Evolutionary conservation across 805 yeast genomes (phyloP).

Genomic region (Cyberlindnera samutprakarnensis): DNA sequence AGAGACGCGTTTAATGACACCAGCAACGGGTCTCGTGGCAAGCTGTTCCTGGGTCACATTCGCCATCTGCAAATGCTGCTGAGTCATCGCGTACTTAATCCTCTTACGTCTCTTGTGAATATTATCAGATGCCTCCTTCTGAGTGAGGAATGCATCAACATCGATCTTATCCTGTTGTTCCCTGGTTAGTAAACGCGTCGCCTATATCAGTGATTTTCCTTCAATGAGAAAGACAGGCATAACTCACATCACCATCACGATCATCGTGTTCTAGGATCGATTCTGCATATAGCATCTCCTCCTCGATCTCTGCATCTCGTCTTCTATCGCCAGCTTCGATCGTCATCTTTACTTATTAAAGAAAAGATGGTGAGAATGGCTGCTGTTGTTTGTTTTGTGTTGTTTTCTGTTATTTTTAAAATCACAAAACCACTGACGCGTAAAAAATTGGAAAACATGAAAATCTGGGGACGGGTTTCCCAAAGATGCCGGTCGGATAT

Average conservation of each 20-base stretch:
- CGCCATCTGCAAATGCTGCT: slow-evolving; percentile 6
- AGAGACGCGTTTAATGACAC: slow-evolving; percentile 56
- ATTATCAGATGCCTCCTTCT: slow-evolving; percentile 7
- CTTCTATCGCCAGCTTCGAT: neutral
- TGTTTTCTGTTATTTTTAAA: too few species aligned
- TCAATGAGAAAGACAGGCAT: too few species aligned
- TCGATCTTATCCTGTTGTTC: slow-evolving; percentile 10
- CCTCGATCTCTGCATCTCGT: slow-evolving; percentile 1
- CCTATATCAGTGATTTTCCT: too few species aligned
- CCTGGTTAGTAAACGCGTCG: too few species aligned
- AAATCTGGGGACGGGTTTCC: too few species aligned
- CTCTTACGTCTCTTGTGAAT: slow-evolving; percentile 6
- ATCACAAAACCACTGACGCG: too few species aligned
- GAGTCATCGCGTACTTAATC: slow-evolving; percentile 9
- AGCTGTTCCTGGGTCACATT: neutral
- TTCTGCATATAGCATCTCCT: slow-evolving; percentile 1
- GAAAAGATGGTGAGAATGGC: too few species aligned
- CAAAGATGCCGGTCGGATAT: too few species aligned
- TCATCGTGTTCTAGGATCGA: neutral
- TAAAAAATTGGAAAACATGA: too few species aligned
- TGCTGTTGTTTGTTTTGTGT: too few species aligned
- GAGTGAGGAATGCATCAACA: slow-evolving; percentile 15
- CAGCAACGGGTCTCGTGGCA: slow-evolving; percentile 30
- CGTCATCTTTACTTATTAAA: slow-evolving; percentile 1
- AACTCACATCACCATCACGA: neutral